Percentiles rank a stretch among this genome's conserved stretches.
Evolutionary conservation across 2,329 filamentous ascomycete species (phyloP).

Genomic region (Aspergillus bombycis): DNA sequence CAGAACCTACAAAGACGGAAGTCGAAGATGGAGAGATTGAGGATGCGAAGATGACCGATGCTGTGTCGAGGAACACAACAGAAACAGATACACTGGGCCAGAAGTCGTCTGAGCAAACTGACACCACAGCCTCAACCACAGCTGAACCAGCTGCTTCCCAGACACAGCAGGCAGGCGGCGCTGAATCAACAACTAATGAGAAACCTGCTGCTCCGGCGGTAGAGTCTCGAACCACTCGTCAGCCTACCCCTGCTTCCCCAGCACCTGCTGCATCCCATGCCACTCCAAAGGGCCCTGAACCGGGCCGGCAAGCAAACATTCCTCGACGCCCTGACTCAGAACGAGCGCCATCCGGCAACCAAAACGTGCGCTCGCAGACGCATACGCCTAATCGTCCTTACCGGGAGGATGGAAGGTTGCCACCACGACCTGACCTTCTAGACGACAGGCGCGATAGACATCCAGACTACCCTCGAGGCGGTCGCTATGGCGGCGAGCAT

Average conservation of each 20-base stretch:
- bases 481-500: conserved; percentile 40
- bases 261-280: conserved; percentile 28
- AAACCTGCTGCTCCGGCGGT: conserved; percentile 11
- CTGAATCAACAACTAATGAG: conserved; percentile 17
- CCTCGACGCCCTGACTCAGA: conserved; percentile 45
- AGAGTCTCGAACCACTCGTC: conserved; percentile 18
- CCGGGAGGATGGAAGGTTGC: conserved; percentile 41
- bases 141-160: conserved; percentile 14
- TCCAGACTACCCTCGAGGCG: conserved; percentile 39
- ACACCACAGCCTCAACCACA: conserved; percentile 10
- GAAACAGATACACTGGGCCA: conserved; percentile 14
- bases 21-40: conserved; percentile 52
- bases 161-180: conserved; percentile 6
- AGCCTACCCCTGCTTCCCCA: conserved; percentile 18
- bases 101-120: conserved; percentile 21
- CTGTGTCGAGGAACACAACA: conserved; percentile 16
- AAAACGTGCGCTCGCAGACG: conserved; percentile 36
- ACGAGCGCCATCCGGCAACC: conserved; percentile 28
- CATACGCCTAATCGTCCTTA: conserved; percentile 43
- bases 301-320: conserved; percentile 33
- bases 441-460: conserved; percentile 45
- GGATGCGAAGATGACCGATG: conserved; percentile 48
- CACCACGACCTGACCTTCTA: conserved; percentile 42
- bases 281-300: conserved; percentile 32
- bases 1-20: conserved; percentile 36